Percentiles rank a stretch among this genome's conserved stretches.
phyloP scores from a whole-genome alignment of 805 yeast species.

The Ogataea ganodermae region DNA sequence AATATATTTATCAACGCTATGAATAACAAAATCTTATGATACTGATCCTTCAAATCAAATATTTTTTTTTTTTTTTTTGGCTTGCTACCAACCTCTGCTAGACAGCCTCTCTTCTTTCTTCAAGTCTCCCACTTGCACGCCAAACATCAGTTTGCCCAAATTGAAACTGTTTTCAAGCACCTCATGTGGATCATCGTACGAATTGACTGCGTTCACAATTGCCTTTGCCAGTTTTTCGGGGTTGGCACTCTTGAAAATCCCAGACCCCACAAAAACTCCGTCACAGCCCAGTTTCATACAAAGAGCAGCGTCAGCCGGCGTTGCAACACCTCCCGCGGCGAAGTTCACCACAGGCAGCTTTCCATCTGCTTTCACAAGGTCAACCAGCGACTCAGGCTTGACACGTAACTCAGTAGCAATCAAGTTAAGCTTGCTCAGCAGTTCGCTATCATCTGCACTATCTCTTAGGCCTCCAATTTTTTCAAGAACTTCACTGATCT shows the following conservation, averaged over 20 bases:
- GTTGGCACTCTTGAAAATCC: slow-evolving; percentile 72
- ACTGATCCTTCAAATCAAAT: not conserved
- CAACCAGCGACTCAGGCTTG: slow-evolving; percentile 52
- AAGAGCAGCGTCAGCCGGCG: slow-evolving; percentile 85
- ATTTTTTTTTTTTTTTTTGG: not conserved
- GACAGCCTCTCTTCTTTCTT: slow-evolving; percentile 48
- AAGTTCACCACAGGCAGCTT: slow-evolving; percentile 80
- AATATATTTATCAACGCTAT: slow-evolving; percentile 7
- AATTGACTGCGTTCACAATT: slow-evolving; percentile 78
- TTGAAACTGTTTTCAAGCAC: slow-evolving; percentile 67
- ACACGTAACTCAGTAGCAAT: slow-evolving; percentile 63
- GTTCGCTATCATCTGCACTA: not conserved
- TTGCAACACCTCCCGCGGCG: slow-evolving; percentile 88
- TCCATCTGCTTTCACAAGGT: slow-evolving; percentile 52
- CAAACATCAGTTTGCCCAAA: slow-evolving; percentile 77
- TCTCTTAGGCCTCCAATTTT: slow-evolving; percentile 6
- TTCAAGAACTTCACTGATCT: slow-evolving; percentile 50
- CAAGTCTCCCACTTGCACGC: slow-evolving; percentile 59
- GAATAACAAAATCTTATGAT: too few relatives aligned
- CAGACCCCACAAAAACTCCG: slow-evolving; percentile 78
- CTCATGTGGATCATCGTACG: slow-evolving; percentile 60
- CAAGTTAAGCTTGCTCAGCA: slow-evolving; percentile 40
- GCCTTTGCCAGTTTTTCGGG: slow-evolving; percentile 75
- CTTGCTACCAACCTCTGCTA: slow-evolving; percentile 52
- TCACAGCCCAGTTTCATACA: slow-evolving; percentile 82